Evolutionary conservation across 169 alveolate species (phyloP).

Genomic region (Amoebophrya sp.): DNA sequence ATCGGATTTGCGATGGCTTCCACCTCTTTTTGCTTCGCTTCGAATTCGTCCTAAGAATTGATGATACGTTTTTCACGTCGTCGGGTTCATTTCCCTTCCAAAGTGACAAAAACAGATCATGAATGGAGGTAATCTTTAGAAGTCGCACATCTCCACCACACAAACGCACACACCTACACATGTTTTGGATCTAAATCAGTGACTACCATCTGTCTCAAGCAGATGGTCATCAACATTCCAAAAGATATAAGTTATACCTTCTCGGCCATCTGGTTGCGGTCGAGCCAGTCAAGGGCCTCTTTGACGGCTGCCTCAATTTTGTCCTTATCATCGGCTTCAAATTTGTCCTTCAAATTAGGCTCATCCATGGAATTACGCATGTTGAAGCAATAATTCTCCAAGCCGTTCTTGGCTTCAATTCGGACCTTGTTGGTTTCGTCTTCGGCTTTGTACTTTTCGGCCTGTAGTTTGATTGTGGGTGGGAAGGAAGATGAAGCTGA

Average conservation of each 20-base stretch:
- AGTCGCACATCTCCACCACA: too few relatives aligned
- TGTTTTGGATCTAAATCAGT: too few relatives aligned
- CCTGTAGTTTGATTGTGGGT: constrained; percentile 37
- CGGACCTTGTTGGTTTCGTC: constrained; percentile 79
- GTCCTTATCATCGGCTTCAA: constrained; percentile 78
- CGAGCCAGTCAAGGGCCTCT: constrained; percentile 86
- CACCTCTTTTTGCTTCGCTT: constrained; percentile 87
- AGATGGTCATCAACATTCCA: not conserved
- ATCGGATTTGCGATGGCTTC: constrained; percentile 87
- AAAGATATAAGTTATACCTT: constrained; percentile 30
- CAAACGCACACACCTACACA: too few relatives aligned
- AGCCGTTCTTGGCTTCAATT: constrained; percentile 85
- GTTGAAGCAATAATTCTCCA: constrained; percentile 74
- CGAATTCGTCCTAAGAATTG: constrained; percentile 67
- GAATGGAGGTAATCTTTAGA: too few relatives aligned
- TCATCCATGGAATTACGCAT: constrained; percentile 83
- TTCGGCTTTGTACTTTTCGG: constrained; percentile 90
- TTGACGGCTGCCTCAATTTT: constrained; percentile 71
- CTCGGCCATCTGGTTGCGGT: constrained; percentile 86
- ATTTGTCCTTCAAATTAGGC: constrained; percentile 83
- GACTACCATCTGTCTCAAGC: too few relatives aligned
- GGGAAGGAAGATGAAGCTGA: not conserved
- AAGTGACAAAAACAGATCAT: too few relatives aligned
- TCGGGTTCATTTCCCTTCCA: too few relatives aligned
- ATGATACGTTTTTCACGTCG: not conserved